phyloP scores from a whole-genome alignment of 1,284 basidiomycete genomes.

The Cutaneotrichosporon cavernicola region DNA sequence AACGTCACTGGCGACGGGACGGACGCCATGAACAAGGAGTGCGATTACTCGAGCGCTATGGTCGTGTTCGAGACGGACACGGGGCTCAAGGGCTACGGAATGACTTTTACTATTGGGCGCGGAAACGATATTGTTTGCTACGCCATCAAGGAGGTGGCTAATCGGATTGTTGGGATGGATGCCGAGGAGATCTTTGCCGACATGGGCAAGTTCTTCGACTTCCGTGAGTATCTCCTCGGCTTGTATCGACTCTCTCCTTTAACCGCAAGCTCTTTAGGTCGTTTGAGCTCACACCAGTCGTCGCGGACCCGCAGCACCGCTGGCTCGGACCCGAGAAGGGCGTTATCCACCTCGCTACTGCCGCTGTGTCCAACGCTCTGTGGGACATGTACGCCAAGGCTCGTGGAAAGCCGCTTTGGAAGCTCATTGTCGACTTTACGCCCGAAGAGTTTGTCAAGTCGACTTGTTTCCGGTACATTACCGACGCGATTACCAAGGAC shows the following conservation, averaged over 20 bases:
- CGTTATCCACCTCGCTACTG: conserved; percentile 59
- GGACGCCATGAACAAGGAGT: conserved; percentile 89
- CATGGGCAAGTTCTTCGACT: conserved; percentile 66
- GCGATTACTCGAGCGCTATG: conserved; percentile 93
- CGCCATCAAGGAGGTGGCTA: conserved; percentile 74
- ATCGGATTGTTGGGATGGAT: conserved; percentile 78
- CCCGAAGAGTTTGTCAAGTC: conserved; percentile 80
- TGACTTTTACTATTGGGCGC: conserved; percentile 96
- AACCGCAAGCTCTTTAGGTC: background rate
- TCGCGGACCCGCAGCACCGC: conserved; percentile 80
- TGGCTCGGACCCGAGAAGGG: conserved; percentile 65
- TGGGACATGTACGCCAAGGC: conserved; percentile 58
- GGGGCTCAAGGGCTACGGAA: conserved; percentile 77
- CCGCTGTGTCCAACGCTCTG: conserved; percentile 58
- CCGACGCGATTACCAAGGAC: conserved; percentile 85
- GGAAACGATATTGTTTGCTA: conserved; percentile 90
- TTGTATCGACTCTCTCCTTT: too few relatives aligned
- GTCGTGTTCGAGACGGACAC: conserved; percentile 67
- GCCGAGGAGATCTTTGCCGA: conserved; percentile 77
- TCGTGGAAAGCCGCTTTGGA: conserved; percentile 59
- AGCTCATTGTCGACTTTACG: conserved; percentile 59
- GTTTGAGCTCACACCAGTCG: conserved; percentile 54
- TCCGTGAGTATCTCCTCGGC: conserved; percentile 36
- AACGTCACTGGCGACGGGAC: conserved; percentile 77
- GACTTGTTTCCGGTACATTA: conserved; percentile 86